Conservation (phyloP, 148 eudicot species). For the Agrostemma githago region DNA sequence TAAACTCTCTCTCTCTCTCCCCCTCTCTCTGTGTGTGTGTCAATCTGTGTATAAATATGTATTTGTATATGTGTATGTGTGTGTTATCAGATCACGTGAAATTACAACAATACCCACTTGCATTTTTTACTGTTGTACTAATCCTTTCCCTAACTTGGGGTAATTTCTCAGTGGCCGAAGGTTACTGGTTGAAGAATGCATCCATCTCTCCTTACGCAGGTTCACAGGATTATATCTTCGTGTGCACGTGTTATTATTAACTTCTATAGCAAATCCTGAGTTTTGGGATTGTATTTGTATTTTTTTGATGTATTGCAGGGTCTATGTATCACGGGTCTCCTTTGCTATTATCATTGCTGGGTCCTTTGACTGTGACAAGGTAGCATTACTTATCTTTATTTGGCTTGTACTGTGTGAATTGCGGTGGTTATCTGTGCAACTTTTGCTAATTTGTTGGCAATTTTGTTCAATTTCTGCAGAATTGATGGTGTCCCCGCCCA, state of each 20-base stretch:
- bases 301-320: slow-evolving; percentile 35
- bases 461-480: slow-evolving; percentile 33
- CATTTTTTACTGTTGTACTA: background rate
- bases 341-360: slow-evolving; percentile 66
- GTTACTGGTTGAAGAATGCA: slow-evolving; percentile 82
- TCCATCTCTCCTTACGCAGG: slow-evolving; percentile 92
- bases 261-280: background rate
- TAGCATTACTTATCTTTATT: slow-evolving; percentile 7
- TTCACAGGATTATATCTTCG: slow-evolving; percentile 1
- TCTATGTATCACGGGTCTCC: slow-evolving; percentile 99
- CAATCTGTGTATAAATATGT: no score
- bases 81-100: no score
- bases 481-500: slow-evolving; percentile 50
- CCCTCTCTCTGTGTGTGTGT: background rate
- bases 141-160: background rate
- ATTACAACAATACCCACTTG: background rate
- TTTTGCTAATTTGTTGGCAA: background rate
- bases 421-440: background rate
- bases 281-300: background rate
- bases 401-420: background rate
- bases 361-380: slow-evolving; percentile 79
- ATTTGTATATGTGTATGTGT: no score
- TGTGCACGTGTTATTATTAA: background rate
- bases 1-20: slow-evolving; percentile 30
- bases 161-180: slow-evolving; percentile 67